A percentile compares a stretch with the other conserved stretches of the same genome.
Conservation (phyloP, 208 protist genomes). For the Leishmania gerbilli region DNA sequence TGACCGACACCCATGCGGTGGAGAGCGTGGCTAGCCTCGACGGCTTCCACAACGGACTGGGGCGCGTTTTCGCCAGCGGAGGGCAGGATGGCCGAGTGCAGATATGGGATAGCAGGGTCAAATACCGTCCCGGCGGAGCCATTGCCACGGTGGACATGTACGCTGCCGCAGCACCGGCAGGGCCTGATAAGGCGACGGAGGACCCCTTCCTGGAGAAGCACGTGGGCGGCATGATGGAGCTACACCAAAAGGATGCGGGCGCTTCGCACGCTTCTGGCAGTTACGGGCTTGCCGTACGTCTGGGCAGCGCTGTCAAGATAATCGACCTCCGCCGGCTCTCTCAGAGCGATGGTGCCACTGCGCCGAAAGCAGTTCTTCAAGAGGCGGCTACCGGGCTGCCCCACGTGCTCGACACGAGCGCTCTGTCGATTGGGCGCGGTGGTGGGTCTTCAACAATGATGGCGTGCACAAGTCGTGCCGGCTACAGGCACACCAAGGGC, state of each 20-base stretch:
- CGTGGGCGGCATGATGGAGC: conserved; percentile 68
- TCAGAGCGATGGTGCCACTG: not conserved
- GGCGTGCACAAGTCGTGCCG: conserved; percentile 60
- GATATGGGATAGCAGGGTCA: conserved; percentile 70
- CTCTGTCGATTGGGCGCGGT: conserved; percentile 24
- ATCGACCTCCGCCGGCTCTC: conserved; percentile 55
- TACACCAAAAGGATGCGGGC: conserved; percentile 6
- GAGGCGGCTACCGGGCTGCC: conserved; percentile 30
- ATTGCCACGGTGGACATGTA: conserved; percentile 53
- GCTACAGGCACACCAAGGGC: conserved; percentile 45
- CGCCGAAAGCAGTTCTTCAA: not conserved
- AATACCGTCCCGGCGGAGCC: conserved; percentile 69
- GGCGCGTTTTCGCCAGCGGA: conserved; percentile 63
- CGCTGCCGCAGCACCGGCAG: not conserved
- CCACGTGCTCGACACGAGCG: conserved; percentile 48
- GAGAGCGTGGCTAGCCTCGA: conserved; percentile 52
- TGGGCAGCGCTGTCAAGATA: conserved; percentile 36
- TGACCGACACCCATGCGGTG: conserved; percentile 73
- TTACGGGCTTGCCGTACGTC: conserved; percentile 55
- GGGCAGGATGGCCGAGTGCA: conserved; percentile 75
- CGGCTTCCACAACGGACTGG: conserved; percentile 18
- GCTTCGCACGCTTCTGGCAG: not conserved
- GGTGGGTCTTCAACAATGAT: conserved; percentile 26
- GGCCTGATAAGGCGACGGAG: not conserved
- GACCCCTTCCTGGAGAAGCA: conserved; percentile 49